Conservation (phyloP, 345 rosid genomes). For the Triadica sebifera region DNA sequence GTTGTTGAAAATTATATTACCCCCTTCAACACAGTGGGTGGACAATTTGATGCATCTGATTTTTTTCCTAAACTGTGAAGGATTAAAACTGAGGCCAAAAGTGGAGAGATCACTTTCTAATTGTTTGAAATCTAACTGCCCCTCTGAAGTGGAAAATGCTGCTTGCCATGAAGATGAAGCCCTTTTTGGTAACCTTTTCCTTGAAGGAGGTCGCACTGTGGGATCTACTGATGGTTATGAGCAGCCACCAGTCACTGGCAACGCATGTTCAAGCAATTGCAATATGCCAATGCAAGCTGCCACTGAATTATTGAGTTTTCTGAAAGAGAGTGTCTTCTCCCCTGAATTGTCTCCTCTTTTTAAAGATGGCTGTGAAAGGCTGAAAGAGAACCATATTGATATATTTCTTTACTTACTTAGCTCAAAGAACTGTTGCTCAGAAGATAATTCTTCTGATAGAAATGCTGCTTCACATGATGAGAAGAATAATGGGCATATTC, state of each 20-base stretch:
- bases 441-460: slow-evolving; percentile 48
- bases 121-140: slow-evolving; percentile 52
- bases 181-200: slow-evolving; percentile 90
- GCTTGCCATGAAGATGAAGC: slow-evolving; percentile 96
- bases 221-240: slow-evolving; percentile 73
- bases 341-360: slow-evolving; percentile 69
- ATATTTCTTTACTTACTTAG: slow-evolving; percentile 63
- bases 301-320: slow-evolving; percentile 64
- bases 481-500: slow-evolving; percentile 46
- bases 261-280: slow-evolving; percentile 45
- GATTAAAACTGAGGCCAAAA: slow-evolving; percentile 65
- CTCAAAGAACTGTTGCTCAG: slow-evolving; percentile 41
- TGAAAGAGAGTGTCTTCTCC: slow-evolving; percentile 66
- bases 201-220: slow-evolving; percentile 70
- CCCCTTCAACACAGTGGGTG: slow-evolving; percentile 76
- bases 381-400: slow-evolving; percentile 64
- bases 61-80: slow-evolving; percentile 71
- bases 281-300: slow-evolving; percentile 84
- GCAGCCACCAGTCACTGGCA: slow-evolving; percentile 54
- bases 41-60: slow-evolving; percentile 67
- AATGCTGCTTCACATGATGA: slow-evolving; percentile 53
- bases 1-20: slow-evolving; percentile 57
- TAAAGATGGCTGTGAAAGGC: slow-evolving; percentile 65
- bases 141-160: slow-evolving; percentile 68
- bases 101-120: slow-evolving; percentile 63